Evolutionary conservation across 768 basidiomycete species (phyloP).

Genomic region (Boletus subcaerulescens): DNA sequence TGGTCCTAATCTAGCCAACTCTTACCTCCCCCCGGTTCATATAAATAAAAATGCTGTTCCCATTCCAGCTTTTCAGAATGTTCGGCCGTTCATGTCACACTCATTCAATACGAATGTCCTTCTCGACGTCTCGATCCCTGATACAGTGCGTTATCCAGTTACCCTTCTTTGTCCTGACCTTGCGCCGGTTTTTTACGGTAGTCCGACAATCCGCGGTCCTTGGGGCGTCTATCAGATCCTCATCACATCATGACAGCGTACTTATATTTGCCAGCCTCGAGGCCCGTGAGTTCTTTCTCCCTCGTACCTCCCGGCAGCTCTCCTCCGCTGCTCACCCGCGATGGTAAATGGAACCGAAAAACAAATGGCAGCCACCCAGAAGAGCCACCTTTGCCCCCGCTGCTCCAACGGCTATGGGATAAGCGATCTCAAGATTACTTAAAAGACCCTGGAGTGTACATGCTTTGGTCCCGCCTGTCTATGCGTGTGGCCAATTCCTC

Average conservation of each 20-base stretch:
- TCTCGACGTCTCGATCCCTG: no score
- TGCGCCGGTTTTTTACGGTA: not conserved
- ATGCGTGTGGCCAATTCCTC: no score
- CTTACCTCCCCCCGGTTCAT: constrained; percentile 17
- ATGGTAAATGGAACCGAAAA: not conserved
- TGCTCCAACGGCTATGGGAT: constrained; percentile 56
- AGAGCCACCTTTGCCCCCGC: constrained; percentile 24
- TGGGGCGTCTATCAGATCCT: constrained; percentile 13
- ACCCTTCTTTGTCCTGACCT: no score
- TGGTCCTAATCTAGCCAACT: constrained; percentile 3
- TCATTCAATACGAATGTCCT: not conserved
- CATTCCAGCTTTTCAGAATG: not conserved
- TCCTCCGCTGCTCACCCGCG: not conserved
- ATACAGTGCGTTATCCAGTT: no score
- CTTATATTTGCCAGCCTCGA: constrained; percentile 18
- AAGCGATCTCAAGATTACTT: no score
- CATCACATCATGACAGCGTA: constrained; percentile 1
- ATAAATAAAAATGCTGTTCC: not conserved
- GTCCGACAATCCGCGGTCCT: not conserved
- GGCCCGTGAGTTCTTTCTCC: constrained; percentile 4
- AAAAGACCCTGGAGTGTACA: constrained; percentile 61
- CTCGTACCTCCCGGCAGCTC: constrained; percentile 16
- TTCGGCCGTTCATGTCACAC: constrained; percentile 10
- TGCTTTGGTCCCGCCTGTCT: constrained; percentile 65
- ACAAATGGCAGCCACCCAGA: constrained; percentile 3